Evolutionary conservation across 176 grass and related monocot species (phyloP).

Genomic region (Lolium rigidum): DNA sequence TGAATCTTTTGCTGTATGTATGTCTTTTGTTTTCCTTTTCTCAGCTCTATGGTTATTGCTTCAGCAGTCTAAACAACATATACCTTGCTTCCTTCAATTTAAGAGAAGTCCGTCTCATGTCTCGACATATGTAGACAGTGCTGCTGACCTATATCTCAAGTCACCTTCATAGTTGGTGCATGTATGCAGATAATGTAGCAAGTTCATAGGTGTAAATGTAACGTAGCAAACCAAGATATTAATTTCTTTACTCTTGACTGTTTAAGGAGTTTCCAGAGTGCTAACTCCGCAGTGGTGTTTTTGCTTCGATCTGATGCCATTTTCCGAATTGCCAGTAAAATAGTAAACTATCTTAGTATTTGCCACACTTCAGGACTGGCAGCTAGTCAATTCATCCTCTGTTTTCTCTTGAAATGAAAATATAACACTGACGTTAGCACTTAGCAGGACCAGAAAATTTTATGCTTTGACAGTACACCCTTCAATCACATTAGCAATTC

Average conservation of each 20-base stretch:
- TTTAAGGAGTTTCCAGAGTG: neutral
- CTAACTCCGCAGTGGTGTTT: neutral
- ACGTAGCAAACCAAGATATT: neutral
- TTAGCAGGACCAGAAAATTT: neutral
- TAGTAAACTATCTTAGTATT: slow-evolving; percentile 3
- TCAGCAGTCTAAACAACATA: neutral
- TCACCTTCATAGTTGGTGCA: neutral
- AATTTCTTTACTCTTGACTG: neutral
- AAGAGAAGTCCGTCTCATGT: neutral
- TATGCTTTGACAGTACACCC: neutral
- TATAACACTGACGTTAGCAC: neutral
- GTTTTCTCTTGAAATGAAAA: neutral
- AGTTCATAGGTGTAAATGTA: neutral
- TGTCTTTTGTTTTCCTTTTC: neutral
- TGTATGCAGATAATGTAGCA: neutral
- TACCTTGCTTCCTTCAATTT: neutral
- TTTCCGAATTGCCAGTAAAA: neutral
- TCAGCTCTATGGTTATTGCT: neutral
- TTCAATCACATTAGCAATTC: slow-evolving; percentile 12
- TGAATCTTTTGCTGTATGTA: neutral
- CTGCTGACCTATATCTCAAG: neutral
- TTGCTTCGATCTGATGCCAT: neutral
- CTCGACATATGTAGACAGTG: neutral
- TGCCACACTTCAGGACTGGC: neutral
- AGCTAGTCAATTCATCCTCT: slow-evolving; percentile 20